A percentile compares a stretch with the other conserved stretches of the same genome.
These are phyloP conservation scores for Fraxinus platypoda DNA, from an alignment of 305 asterid species.

Conservation along the genomic window DNA sequence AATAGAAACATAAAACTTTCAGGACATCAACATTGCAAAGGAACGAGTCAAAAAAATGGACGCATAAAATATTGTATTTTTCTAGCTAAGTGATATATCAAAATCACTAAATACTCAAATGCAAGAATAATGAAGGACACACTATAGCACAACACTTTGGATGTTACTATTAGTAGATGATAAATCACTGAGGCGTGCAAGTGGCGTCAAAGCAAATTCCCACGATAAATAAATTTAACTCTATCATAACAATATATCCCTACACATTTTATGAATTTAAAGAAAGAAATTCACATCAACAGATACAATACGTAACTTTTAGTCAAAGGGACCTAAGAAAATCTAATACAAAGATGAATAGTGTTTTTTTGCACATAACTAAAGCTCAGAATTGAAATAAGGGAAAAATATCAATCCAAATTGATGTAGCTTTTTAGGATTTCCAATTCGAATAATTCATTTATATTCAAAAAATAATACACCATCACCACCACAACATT, in stretches of 20 bases:
- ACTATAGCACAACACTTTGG: neutral
- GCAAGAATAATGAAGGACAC: neutral
- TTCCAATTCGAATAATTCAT: neutral
- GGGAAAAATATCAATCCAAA: neutral
- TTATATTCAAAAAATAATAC: neutral
- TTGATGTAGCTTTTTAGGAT: neutral
- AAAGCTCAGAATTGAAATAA: neutral
- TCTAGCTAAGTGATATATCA: neutral
- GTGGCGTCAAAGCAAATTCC: neutral
- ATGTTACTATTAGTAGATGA: neutral
- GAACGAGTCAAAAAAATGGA: neutral
- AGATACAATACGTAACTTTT: neutral
- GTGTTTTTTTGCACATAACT: neutral
- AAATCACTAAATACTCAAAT: neutral
- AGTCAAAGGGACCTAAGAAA: neutral
- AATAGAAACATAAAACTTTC: conserved; percentile 10
- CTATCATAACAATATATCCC: neutral
- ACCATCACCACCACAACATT: neutral
- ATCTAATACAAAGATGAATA: neutral
- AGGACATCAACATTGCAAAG: neutral
- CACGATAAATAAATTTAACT: neutral
- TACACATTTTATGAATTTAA: neutral
- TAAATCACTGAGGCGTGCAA: neutral
- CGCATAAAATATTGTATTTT: neutral
- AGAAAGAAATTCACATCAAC: neutral